A percentile compares a stretch with the other conserved stretches of the same genome.
phyloP scores from a whole-genome alignment of 192 early-diverging fungal species.

The Backusella westeae region DNA sequence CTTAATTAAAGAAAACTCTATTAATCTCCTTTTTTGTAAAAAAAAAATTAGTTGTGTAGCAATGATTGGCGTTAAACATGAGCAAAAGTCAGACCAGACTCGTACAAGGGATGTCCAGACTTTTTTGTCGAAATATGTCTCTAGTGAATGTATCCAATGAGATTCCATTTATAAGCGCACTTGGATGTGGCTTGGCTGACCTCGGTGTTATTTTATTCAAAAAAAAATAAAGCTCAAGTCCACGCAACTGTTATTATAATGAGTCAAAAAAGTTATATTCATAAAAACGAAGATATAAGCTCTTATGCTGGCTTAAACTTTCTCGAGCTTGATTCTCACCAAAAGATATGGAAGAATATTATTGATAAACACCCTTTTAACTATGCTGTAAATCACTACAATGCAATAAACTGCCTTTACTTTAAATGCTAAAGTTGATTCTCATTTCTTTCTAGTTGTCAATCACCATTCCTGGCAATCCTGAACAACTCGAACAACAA shows the following conservation, averaged over 20 bases:
- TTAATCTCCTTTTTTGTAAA: no score
- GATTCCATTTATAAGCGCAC: no score
- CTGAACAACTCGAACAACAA: neutral
- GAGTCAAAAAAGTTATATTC: conserved; percentile 17
- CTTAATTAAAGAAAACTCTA: no score
- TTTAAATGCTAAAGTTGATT: neutral
- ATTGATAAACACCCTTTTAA: conserved; percentile 27
- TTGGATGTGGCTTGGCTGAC: no score
- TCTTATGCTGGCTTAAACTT: conserved; percentile 2
- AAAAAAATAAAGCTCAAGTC: neutral
- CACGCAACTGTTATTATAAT: neutral
- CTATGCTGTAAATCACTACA: conserved; percentile 13
- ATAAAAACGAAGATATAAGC: neutral
- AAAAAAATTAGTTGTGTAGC: no score
- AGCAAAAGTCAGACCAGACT: no score
- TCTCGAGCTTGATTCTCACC: conserved; percentile 1
- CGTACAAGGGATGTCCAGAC: no score
- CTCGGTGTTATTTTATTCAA: neutral
- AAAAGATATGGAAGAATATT: neutral
- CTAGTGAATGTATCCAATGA: no score
- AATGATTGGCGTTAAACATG: no score
- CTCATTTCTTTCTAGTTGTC: conserved; percentile 11
- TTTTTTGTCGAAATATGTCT: no score
- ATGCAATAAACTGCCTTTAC: neutral
- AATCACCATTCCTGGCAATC: conserved; percentile 12